Evolutionary conservation across 257 asterid genomes (phyloP).

Genomic region (Solanum virginianum): DNA sequence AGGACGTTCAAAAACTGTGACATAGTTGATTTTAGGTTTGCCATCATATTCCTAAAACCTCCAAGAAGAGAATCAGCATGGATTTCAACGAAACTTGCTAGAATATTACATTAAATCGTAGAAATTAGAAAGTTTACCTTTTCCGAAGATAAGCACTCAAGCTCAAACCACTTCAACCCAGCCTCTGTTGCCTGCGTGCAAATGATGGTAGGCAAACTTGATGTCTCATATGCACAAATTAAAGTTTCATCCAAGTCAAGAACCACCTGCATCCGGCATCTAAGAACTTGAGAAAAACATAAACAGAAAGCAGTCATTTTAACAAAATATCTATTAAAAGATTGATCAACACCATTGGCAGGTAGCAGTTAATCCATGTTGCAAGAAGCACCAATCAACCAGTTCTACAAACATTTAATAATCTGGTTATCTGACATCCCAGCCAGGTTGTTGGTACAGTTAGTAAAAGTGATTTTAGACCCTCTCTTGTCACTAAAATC

Average conservation of each 20-base stretch:
- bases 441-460: neutral
- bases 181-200: constrained; percentile 82
- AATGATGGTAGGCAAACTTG: constrained; percentile 56
- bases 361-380: neutral
- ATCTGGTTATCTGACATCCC: neutral
- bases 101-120: neutral
- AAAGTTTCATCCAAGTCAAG: constrained; percentile 94
- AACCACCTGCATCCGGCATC: constrained; percentile 56
- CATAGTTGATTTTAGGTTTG: constrained; percentile 82
- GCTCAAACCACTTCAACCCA: constrained; percentile 81
- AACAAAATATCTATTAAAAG: neutral
- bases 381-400: neutral
- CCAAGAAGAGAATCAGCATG: neutral
- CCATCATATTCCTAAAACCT: constrained; percentile 61
- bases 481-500: neutral
- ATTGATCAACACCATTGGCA: neutral
- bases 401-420: neutral
- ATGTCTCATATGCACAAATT: constrained; percentile 83
- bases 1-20: constrained; percentile 97
- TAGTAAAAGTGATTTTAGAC: neutral
- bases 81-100: neutral
- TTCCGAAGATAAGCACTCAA: constrained; percentile 50
- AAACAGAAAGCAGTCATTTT: neutral
- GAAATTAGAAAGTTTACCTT: constrained; percentile 29
- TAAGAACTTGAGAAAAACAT: neutral